Percentiles rank a stretch among this genome's conserved stretches.
Evolutionary conservation across 192 early-diverging fungal species (phyloP).

Genomic region (Backusella circina): DNA sequence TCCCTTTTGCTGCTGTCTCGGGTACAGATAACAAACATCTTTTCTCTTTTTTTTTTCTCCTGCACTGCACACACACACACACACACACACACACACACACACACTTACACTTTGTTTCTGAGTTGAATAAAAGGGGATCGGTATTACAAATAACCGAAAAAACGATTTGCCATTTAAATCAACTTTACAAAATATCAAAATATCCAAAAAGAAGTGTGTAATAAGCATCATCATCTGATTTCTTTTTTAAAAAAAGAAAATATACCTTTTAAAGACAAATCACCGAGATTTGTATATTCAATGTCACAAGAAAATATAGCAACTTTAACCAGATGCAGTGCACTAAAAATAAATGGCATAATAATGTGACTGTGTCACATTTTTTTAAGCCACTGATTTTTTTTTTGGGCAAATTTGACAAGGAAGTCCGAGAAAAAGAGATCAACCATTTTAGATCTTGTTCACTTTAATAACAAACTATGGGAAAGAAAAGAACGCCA

Average conservation of each 20-base stretch:
- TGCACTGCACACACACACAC: too few species aligned
- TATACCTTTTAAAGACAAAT: not conserved
- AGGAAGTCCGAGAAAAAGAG: not conserved
- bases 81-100: too few species aligned
- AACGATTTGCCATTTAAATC: too few species aligned
- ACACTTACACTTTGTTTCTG: not conserved
- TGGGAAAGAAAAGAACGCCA: conserved; percentile 26
- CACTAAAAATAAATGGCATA: not conserved
- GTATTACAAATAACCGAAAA: not conserved
- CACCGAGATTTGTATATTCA: not conserved
- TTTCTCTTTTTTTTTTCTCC: not conserved
- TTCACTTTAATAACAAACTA: not conserved
- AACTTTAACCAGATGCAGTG: not conserved
- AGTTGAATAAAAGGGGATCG: not conserved
- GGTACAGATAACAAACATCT: not conserved
- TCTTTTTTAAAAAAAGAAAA: not conserved
- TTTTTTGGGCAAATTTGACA: not conserved
- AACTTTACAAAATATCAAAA: not conserved
- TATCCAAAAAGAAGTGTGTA: not conserved
- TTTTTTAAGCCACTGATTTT: conserved; percentile 3
- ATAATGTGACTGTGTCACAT: conserved; percentile 1
- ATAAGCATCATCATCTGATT: not conserved
- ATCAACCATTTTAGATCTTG: not conserved
- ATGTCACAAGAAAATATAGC: not conserved
- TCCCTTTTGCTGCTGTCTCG: not conserved